These are phyloP conservation scores for Fraxinus xanthoxyloides DNA, from an alignment of 305 asterid genomes.

Conservation along the genomic window DNA sequence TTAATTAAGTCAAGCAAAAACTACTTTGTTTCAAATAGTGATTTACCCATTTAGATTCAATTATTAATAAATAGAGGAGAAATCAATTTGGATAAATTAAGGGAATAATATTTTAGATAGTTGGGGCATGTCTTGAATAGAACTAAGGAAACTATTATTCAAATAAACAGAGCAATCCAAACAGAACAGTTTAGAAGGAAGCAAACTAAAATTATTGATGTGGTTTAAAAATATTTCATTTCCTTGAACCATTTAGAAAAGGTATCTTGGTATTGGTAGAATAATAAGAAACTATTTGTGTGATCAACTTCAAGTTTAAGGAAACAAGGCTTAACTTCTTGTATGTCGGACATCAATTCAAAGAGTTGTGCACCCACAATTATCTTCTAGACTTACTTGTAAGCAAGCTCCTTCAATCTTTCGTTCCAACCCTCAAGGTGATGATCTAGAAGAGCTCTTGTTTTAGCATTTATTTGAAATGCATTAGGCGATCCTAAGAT, in stretches of 20 bases:
- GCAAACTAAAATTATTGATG: neutral
- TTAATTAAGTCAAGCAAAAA: neutral
- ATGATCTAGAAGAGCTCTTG: slow-evolving; percentile 87
- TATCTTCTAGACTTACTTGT: slow-evolving; percentile 59
- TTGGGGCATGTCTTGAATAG: neutral
- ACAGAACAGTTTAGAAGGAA: neutral
- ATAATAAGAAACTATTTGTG: neutral
- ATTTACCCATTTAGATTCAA: neutral
- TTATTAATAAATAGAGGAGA: neutral
- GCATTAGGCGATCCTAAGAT: slow-evolving; percentile 93
- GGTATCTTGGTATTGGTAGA: neutral
- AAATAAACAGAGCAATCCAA: neutral
- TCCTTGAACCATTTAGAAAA: neutral
- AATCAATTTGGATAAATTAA: neutral
- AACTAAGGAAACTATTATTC: neutral
- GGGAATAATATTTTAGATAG: neutral
- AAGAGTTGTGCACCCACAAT: neutral
- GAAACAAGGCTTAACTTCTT: neutral
- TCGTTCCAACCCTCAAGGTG: slow-evolving; percentile 93
- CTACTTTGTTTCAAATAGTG: neutral
- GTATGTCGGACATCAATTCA: neutral
- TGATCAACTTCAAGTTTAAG: neutral
- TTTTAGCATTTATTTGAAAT: slow-evolving; percentile 76
- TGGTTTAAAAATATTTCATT: neutral
- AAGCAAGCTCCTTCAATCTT: slow-evolving; percentile 86